A percentile compares a stretch with the other conserved stretches of the same genome.
These are phyloP conservation scores for Suillus sp. DNA, from an alignment of 768 basidiomycete genomes.

Conservation along the genomic window DNA sequence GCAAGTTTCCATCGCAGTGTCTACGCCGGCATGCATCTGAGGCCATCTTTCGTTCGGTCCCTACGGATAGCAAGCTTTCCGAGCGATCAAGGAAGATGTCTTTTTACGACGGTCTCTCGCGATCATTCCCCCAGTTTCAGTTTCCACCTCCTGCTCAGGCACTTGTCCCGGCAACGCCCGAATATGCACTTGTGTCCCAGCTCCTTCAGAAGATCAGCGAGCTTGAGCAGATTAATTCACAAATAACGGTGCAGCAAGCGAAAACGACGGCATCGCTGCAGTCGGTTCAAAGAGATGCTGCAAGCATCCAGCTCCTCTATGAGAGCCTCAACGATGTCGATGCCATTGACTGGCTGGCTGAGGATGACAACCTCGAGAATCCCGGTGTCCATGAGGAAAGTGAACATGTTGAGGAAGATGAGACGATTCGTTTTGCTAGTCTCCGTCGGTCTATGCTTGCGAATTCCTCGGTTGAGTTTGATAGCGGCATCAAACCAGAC, in stretches of 20 bases:
- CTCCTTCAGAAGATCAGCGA: slow-evolving; percentile 75
- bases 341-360: slow-evolving; percentile 41
- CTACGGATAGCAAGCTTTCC: slow-evolving; percentile 11
- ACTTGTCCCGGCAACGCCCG: slow-evolving; percentile 25
- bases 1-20: slow-evolving; percentile 20
- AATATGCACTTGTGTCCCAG: slow-evolving; percentile 66
- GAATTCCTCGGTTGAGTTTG: slow-evolving; percentile 27
- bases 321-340: slow-evolving; percentile 63
- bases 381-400: slow-evolving; percentile 21
- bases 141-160: slow-evolving; percentile 16
- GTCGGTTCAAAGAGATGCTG: slow-evolving; percentile 72
- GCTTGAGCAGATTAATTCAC: slow-evolving; percentile 70
- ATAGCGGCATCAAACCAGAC: slow-evolving; percentile 20
- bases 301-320: slow-evolving; percentile 69
- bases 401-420: slow-evolving; percentile 33
- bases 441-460: slow-evolving; percentile 28
- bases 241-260: slow-evolving; percentile 65
- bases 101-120: slow-evolving; percentile 24
- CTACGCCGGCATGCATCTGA: slow-evolving; percentile 34
- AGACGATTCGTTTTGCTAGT: slow-evolving; percentile 35
- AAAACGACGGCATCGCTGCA: slow-evolving; percentile 62
- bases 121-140: slow-evolving; percentile 28
- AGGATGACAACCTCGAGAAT: slow-evolving; percentile 45
- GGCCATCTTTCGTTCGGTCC: slow-evolving; percentile 19
- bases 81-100: slow-evolving; percentile 23